phyloP scores from a whole-genome alignment of 768 basidiomycete genomes.

The Macrolepiota dolichaula region DNA sequence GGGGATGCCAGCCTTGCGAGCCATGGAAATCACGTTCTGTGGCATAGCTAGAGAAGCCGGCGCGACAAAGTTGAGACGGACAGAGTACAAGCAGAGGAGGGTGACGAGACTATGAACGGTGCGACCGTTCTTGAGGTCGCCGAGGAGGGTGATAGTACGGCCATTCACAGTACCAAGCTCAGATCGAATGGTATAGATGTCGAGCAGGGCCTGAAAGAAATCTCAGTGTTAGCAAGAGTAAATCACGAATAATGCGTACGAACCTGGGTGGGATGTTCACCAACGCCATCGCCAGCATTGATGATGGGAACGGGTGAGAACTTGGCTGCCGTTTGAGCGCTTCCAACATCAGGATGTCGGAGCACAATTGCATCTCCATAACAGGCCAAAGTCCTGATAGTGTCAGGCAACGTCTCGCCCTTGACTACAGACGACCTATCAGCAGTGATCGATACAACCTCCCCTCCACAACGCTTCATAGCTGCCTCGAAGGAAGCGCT shows the following conservation, averaged over 20 bases:
- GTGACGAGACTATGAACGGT: slow-evolving; percentile 96
- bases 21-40: slow-evolving; percentile 73
- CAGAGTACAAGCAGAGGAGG: slow-evolving; percentile 86
- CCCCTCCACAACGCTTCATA: slow-evolving; percentile 97
- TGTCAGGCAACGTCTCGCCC: slow-evolving; percentile 92
- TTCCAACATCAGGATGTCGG: slow-evolving; percentile 91
- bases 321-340: slow-evolving; percentile 93
- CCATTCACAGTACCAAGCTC: slow-evolving; percentile 98
- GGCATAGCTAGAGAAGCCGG: slow-evolving; percentile 90
- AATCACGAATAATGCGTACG: slow-evolving; percentile 16
- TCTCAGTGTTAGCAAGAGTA: background rate
- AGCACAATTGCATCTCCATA: slow-evolving; percentile 95
- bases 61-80: slow-evolving; percentile 94
- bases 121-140: slow-evolving; percentile 96
- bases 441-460: slow-evolving; percentile 82
- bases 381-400: slow-evolving; percentile 90
- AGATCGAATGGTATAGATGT: slow-evolving; percentile 93
- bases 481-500: slow-evolving; percentile 96
- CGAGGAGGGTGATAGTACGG: slow-evolving; percentile 86
- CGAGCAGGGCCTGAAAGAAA: slow-evolving; percentile 65
- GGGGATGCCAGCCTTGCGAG: slow-evolving; percentile 76
- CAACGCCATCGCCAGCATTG: slow-evolving; percentile 96
- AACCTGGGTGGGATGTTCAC: slow-evolving; percentile 96
- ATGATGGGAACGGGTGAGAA: slow-evolving; percentile 93
- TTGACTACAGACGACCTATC: slow-evolving; percentile 88